Conservation (phyloP, 2,329 filamentous ascomycete species). For the Fusarium sp. region DNA sequence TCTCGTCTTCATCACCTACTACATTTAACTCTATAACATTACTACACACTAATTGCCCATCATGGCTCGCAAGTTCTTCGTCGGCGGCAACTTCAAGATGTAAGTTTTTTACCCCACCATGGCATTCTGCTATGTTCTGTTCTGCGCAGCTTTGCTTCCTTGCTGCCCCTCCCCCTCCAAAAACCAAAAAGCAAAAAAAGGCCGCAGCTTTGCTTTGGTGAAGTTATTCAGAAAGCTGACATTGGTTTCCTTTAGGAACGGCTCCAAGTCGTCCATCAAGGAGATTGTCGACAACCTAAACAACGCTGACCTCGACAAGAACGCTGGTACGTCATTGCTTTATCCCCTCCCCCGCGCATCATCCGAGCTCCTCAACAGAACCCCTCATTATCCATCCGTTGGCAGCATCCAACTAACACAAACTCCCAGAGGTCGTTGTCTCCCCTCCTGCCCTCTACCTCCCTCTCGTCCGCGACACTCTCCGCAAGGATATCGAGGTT, state of each 20-base stretch:
- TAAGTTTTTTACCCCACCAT: slow-evolving; percentile 61
- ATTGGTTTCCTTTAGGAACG: slow-evolving; percentile 76
- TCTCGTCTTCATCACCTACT: slow-evolving; percentile 9
- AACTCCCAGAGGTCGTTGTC: slow-evolving; percentile 85
- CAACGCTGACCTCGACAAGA: slow-evolving; percentile 81
- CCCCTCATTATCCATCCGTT: slow-evolving; percentile 14
- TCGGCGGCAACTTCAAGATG: slow-evolving; percentile 99
- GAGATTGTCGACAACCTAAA: slow-evolving; percentile 92
- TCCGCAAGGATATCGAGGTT: slow-evolving; percentile 82
- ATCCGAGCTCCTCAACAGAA: slow-evolving; percentile 19
- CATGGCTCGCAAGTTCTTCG: slow-evolving; percentile 97
- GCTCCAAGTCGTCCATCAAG: slow-evolving; percentile 88
- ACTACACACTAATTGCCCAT: slow-evolving; percentile 57
- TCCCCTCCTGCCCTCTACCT: slow-evolving; percentile 93
- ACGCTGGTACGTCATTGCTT: slow-evolving; percentile 69
- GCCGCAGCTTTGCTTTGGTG: slow-evolving; percentile 40
- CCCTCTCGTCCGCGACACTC: slow-evolving; percentile 82
- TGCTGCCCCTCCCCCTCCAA: slow-evolving; percentile 31
- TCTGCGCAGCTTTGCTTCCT: slow-evolving; percentile 15
- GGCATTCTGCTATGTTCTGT: slow-evolving; percentile 25
- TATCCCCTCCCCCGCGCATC: slow-evolving; percentile 18
- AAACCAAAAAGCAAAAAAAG: slow-evolving; percentile 45
- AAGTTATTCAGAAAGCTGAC: slow-evolving; percentile 31
- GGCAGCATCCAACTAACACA: slow-evolving; percentile 16
- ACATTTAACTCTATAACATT: neutral